Evolutionary conservation across 495 filamentous ascomycete species (phyloP).

Genomic region (Rhypophila decipiens): DNA sequence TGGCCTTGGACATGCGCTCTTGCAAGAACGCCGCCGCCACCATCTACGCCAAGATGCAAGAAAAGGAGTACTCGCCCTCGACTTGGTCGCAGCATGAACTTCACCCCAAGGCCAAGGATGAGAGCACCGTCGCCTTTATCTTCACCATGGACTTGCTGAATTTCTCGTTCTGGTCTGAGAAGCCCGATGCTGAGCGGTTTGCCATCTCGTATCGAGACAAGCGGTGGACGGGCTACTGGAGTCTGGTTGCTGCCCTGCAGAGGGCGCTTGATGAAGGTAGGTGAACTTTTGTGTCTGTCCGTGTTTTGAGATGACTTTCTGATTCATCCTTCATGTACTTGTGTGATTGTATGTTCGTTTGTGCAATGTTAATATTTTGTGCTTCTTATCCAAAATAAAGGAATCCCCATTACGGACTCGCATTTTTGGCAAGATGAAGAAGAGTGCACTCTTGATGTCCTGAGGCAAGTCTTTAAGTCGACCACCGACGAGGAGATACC

Average conservation of each 20-base stretch:
- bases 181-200: slow-evolving; percentile 58
- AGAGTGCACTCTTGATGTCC: slow-evolving; percentile 65
- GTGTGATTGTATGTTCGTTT: not conserved
- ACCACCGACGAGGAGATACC: slow-evolving; percentile 83
- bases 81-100: slow-evolving; percentile 85
- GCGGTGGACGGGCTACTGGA: slow-evolving; percentile 93
- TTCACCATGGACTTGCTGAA: slow-evolving; percentile 96
- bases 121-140: slow-evolving; percentile 78
- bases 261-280: slow-evolving; percentile 84
- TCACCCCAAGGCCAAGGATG: slow-evolving; percentile 77
- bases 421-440: slow-evolving; percentile 79
- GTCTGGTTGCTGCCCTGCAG: slow-evolving; percentile 78
- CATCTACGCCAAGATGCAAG: slow-evolving; percentile 75
- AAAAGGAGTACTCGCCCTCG: slow-evolving; percentile 73
- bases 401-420: slow-evolving; percentile 82
- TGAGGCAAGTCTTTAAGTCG: slow-evolving; percentile 79
- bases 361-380: not conserved
- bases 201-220: slow-evolving; percentile 71
- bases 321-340: slow-evolving; percentile 1
- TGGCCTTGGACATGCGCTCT: slow-evolving; percentile 70
- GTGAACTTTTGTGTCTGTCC: not conserved
- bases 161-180: slow-evolving; percentile 90
- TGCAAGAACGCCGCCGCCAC: slow-evolving; percentile 73
- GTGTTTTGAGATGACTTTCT: not conserved
- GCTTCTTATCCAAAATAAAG: slow-evolving; percentile 32